phyloP scores from a whole-genome alignment of 2,329 filamentous ascomycete species.

The Colletotrichum viniferum region DNA sequence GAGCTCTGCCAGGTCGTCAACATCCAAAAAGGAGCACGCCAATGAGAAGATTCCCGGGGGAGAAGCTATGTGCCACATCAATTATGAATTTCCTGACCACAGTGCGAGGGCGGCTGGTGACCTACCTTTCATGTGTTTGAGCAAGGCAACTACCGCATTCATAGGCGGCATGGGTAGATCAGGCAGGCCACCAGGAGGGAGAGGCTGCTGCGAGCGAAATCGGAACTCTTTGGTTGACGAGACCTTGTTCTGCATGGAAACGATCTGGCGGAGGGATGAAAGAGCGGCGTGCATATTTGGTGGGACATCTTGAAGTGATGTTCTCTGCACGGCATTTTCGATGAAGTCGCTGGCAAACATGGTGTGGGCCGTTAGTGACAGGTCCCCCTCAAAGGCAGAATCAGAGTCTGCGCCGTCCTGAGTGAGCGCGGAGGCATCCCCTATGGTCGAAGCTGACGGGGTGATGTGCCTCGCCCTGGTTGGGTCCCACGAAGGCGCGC shows the following conservation, averaged over 20 bases:
- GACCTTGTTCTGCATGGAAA: slow-evolving; percentile 51
- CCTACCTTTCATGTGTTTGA: slow-evolving; percentile 52
- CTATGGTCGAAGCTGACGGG: slow-evolving; percentile 20
- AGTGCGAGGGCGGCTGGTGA: background rate
- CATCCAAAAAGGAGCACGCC: slow-evolving; percentile 52
- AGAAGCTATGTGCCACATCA: slow-evolving; percentile 35
- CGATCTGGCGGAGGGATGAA: slow-evolving; percentile 55
- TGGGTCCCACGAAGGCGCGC: background rate
- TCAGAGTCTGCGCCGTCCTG: slow-evolving; percentile 45
- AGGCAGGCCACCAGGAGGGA: slow-evolving; percentile 50
- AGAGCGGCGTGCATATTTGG: slow-evolving; percentile 59
- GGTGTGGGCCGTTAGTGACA: slow-evolving; percentile 53
- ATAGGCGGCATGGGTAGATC: slow-evolving; percentile 61
- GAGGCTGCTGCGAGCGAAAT: slow-evolving; percentile 48
- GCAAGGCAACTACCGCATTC: slow-evolving; percentile 50
- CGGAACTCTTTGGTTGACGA: slow-evolving; percentile 45
- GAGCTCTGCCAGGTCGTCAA: slow-evolving; percentile 53
- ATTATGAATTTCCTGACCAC: too few species aligned
- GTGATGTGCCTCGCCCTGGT: slow-evolving; percentile 24
- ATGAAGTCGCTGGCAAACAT: slow-evolving; percentile 60
- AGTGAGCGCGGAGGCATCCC: slow-evolving; percentile 16
- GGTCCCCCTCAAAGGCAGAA: slow-evolving; percentile 50
- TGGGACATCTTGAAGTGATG: slow-evolving; percentile 47
- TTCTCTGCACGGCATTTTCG: slow-evolving; percentile 55
- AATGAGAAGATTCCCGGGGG: slow-evolving; percentile 55